Base-by-base conservation (phyloP, 2,329 filamentous ascomycete species). In the Davidsoniella australis region DNA sequence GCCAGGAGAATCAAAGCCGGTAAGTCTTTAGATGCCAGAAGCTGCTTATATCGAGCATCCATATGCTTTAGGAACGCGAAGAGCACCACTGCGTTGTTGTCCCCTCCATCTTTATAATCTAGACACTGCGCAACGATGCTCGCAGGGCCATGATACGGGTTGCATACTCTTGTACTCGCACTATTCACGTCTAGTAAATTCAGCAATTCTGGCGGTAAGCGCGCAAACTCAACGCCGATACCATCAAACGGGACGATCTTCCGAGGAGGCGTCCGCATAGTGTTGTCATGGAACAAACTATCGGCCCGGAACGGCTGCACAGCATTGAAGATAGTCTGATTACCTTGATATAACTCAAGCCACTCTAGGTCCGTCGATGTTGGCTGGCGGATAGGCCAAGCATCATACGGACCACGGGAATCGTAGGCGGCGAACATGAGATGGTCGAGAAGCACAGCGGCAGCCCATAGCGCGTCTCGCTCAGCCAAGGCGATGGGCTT, bases 321-420 rank as follows among this genome's bases (percentile, higher is more conserved):
- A 0, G 77, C 57, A 1, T 65, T 57, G 68, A 69, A 77, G 1
- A 80, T 63, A 3, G 66, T 64, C 48, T 64, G 67, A 59, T 80
- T 80, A 0, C 73, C 72, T 10, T 72, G 66, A 51, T 65, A 68
- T 58, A 80, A 67, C 45, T 64, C 70, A 2, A 80, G 57, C 77
- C 76, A 82, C 55, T 73, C 66, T 1, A 80, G 62, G 53, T 78
- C 72, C 1, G 61, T 56, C 0, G 62, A 52, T 0, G 62, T 62
- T 0, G 63, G 58, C 2, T 61, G 54, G 37, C 65, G 69, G 1
- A 81, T 60, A 0, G 77, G 77, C 76, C 76, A 82, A 2, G 70
- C 64, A 49, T 71, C 59, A 45, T 68, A 59, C 0, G 71, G 62
- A 0, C 62, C 60, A 0, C 57, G 52, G 1, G 63, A 61, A 29